phyloP scores from a whole-genome alignment of 139 green algal species.

The Tetratostichococcus sp. region DNA sequence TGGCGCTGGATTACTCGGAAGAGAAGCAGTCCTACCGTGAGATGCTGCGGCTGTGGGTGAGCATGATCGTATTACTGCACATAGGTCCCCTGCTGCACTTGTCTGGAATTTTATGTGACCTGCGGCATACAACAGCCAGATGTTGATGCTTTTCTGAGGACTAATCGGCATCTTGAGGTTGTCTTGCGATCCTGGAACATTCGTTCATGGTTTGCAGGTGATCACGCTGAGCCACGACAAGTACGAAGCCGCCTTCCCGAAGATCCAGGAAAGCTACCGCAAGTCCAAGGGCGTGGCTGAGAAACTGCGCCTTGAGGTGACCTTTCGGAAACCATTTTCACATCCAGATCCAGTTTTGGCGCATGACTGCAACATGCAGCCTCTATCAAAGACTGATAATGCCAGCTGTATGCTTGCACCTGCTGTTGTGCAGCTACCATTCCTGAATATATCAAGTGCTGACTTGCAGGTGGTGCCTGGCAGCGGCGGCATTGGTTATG shows the following conservation, averaged over 20 bases:
- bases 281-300: slow-evolving; percentile 26
- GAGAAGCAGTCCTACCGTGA: slow-evolving; percentile 26
- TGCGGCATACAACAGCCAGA: no score
- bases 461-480: no score
- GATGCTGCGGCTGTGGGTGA: slow-evolving; percentile 49
- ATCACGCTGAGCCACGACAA: slow-evolving; percentile 40
- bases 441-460: no score
- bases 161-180: not conserved
- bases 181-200: not conserved
- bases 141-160: no score
- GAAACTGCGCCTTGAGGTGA: not conserved
- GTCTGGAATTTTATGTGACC: no score
- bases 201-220: slow-evolving; percentile 1
- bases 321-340: no score
- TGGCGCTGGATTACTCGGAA: slow-evolving; percentile 40
- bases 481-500: no score
- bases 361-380: no score
- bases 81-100: not conserved
- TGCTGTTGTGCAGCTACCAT: no score
- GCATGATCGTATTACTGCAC: not conserved
- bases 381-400: no score
- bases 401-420: no score
- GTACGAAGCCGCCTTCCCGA: slow-evolving; percentile 33
- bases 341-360: no score
- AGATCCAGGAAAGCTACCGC: slow-evolving; percentile 32